phyloP scores from a whole-genome alignment of 495 filamentous ascomycete genomes.

The Aspergillus cavernicola region DNA sequence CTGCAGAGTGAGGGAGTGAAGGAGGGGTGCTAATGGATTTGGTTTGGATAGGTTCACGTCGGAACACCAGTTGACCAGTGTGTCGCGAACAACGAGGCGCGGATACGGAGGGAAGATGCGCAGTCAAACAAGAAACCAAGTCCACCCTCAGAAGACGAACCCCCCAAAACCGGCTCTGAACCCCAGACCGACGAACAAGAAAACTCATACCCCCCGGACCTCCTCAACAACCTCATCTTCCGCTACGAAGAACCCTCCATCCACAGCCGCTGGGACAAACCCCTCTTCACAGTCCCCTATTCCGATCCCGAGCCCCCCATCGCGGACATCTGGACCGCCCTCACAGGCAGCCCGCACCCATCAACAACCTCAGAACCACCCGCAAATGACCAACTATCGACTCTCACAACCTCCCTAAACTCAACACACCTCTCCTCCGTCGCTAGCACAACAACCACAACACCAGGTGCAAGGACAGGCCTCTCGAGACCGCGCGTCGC shows the following conservation, averaged over 20 bases:
- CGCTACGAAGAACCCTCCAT: conserved; percentile 95
- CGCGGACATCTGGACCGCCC: conserved; percentile 74
- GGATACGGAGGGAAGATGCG: conserved; percentile 20
- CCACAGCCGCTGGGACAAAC: conserved; percentile 93
- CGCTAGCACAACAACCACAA: conserved; percentile 29
- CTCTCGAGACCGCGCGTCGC: conserved; percentile 11
- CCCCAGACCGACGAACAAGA: conserved; percentile 28
- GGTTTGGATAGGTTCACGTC: conserved; percentile 60
- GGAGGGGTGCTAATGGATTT: background rate
- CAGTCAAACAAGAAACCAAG: too few relatives aligned
- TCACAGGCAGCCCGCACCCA: conserved; percentile 45
- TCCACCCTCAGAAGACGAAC: background rate
- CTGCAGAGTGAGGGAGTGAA: background rate
- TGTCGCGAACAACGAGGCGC: conserved; percentile 42
- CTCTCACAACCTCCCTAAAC: conserved; percentile 25
- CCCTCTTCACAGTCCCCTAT: conserved; percentile 84
- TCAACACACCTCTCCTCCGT: conserved; percentile 25
- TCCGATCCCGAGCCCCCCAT: conserved; percentile 65
- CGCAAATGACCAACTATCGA: conserved; percentile 23
- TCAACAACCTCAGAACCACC: conserved; percentile 18
- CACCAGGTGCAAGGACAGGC: conserved; percentile 18
- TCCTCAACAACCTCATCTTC: conserved; percentile 91
- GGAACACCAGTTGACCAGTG: conserved; percentile 72
- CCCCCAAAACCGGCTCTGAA: background rate
- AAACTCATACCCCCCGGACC: conserved; percentile 58